phyloP scores from a whole-genome alignment of 306 rosid genomes.

The Geum urbanum region DNA sequence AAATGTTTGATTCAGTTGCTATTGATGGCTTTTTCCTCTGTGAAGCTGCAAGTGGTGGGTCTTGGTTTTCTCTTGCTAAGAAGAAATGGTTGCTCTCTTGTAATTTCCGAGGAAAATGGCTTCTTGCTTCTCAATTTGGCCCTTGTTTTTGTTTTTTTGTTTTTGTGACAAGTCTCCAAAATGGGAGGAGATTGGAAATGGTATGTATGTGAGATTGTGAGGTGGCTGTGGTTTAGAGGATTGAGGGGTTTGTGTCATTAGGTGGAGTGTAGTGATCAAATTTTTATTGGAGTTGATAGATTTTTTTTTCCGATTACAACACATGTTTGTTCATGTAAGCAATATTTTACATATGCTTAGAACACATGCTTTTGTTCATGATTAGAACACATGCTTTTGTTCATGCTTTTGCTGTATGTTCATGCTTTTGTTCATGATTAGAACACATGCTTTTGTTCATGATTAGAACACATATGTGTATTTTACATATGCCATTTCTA shows the following conservation, averaged over 20 bases:
- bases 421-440: too few species aligned
- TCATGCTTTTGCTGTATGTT: too few species aligned
- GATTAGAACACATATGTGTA: too few species aligned
- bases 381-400: too few species aligned
- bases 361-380: too few species aligned
- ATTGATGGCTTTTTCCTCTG: slow-evolving; percentile 5
- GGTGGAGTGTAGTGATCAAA: slow-evolving; percentile 33
- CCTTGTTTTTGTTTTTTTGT: background rate
- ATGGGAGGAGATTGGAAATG: background rate
- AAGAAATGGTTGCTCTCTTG: background rate
- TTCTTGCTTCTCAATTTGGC: background rate
- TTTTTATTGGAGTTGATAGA: slow-evolving; percentile 7
- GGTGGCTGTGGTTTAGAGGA: slow-evolving; percentile 4
- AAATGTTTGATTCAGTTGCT: background rate
- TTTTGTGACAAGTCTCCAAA: background rate
- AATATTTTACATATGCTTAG: too few species aligned
- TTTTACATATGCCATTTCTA: too few species aligned
- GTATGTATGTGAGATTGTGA: slow-evolving; percentile 6
- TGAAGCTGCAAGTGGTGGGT: slow-evolving; percentile 22
- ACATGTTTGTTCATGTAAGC: too few species aligned
- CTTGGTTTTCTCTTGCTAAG: slow-evolving; percentile 7
- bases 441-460: too few species aligned
- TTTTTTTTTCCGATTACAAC: too few species aligned
- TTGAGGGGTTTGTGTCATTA: slow-evolving; percentile 10
- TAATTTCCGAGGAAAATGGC: slow-evolving; percentile 12